phyloP scores from a whole-genome alignment of 1,139 yeast genomes.

The Scheffersomyces lignicola region DNA sequence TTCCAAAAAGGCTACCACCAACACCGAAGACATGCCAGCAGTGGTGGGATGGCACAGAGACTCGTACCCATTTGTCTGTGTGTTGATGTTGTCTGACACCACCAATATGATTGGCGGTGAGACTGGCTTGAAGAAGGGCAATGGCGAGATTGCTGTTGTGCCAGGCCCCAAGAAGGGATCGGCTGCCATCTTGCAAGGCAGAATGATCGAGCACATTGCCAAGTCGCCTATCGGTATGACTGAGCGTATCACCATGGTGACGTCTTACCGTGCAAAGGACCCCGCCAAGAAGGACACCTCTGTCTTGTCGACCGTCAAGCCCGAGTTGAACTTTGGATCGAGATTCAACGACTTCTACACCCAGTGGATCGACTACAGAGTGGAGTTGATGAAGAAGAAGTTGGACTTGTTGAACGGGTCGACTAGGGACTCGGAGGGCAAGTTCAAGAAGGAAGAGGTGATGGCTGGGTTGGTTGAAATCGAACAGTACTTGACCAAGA shows the following conservation, averaged over 20 bases:
- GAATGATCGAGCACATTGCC: slow-evolving; percentile 56
- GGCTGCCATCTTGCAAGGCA: slow-evolving; percentile 58
- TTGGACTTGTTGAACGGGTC: slow-evolving; percentile 28
- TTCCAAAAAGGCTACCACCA: slow-evolving; percentile 5
- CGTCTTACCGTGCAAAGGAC: slow-evolving; percentile 36
- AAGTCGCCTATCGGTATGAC: slow-evolving; percentile 51
- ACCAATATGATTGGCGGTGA: slow-evolving; percentile 60
- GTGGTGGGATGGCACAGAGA: slow-evolving; percentile 62
- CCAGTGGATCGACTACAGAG: slow-evolving; percentile 43
- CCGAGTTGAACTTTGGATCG: slow-evolving; percentile 38
- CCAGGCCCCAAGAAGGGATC: slow-evolving; percentile 55
- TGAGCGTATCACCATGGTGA: slow-evolving; percentile 56
- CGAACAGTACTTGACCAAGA: slow-evolving; percentile 36
- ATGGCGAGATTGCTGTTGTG: slow-evolving; percentile 39
- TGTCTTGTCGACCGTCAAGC: slow-evolving; percentile 37
- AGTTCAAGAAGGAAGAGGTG: slow-evolving; percentile 41
- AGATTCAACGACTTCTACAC: slow-evolving; percentile 34
- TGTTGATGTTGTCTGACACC: slow-evolving; percentile 59
- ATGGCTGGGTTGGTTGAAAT: slow-evolving; percentile 36
- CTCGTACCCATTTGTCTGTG: slow-evolving; percentile 64
- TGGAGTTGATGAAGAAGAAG: slow-evolving; percentile 37
- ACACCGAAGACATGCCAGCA: slow-evolving; percentile 45
- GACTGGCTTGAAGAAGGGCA: slow-evolving; percentile 52
- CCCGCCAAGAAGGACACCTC: slow-evolving; percentile 27
- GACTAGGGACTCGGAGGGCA: slow-evolving; percentile 19